A percentile compares a stretch with the other conserved stretches of the same genome.
Conservation (phyloP, 176 grass and related monocot genomes). For the Oryza australiensis region DNA sequence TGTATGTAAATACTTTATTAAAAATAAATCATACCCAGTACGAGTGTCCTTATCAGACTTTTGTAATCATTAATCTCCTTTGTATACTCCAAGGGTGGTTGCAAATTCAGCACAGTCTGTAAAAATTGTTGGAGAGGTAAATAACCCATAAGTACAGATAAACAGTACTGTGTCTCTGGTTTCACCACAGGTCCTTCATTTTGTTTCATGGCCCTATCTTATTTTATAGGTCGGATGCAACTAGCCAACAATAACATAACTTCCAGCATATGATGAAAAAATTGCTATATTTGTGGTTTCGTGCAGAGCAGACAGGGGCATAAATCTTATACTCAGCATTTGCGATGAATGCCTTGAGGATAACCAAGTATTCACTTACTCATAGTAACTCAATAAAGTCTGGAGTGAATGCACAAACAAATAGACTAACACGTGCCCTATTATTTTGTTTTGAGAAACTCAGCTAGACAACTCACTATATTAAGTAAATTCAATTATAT, state of each 20-base stretch:
- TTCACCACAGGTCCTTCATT: constrained; percentile 12
- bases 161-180: neutral
- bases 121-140: constrained; percentile 30
- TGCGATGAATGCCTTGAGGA: neutral
- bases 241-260: neutral
- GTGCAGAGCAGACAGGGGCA: neutral
- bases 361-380: constrained; percentile 8
- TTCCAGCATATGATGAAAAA: constrained; percentile 2
- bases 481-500: constrained; percentile 8
- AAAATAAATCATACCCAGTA: constrained; percentile 71
- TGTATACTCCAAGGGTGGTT: constrained; percentile 86
- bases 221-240: neutral
- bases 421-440: constrained; percentile 8
- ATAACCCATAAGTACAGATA: constrained; percentile 13
- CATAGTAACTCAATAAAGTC: neutral
- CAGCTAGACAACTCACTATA: neutral
- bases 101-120: constrained; percentile 95
- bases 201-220: neutral
- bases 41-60: constrained; percentile 92
- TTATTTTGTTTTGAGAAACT: constrained; percentile 22
- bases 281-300: neutral
- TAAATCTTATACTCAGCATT: neutral
- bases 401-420: neutral
- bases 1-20: constrained; percentile 21
- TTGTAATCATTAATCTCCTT: constrained; percentile 99